Evolutionary conservation across 129 eudicot genomes (phyloP), one percentile per base, ranked within the genome.

Genomic region (Sambucus nigra): DNA sequence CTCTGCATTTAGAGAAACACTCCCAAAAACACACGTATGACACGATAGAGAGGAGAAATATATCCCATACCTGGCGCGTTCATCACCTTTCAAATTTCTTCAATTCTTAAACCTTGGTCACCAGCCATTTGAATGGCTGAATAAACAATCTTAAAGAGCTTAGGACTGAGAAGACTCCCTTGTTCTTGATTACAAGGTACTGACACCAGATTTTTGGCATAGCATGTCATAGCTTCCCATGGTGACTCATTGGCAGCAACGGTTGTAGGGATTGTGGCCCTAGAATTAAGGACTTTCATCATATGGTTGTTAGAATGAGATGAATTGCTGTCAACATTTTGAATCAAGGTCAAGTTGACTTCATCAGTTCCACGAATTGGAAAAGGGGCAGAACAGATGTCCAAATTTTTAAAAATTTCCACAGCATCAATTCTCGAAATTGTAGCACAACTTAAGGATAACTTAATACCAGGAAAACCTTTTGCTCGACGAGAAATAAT

Each of bases 401-500:
- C 67, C 24, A 17, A 57, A 3, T 69, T 77, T 57, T 65, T 67
- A 25, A 65, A 69, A 7, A 70, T 56, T 11, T 76, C 69, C 44
- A 84, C 57, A 31, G 63, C 66, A 27, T 64, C 64, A 21, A 51
- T 41, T 63, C 68, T 73, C 69, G 93, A 57, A 49, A 81, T 69
- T 61, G 69, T 22, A 40, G 73, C 66, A 44, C 74, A 69, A 54
- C 63, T 72, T 49, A 91, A 45, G 12, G 70, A 74, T 47, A 86
- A 57, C 56, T 59, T 76, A 58, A 91, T 71, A 42, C 99, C 95
- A 17, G 95, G 99, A 61, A 91, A 91, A 53, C 99, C 99, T 71
- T 91, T 91, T 59, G 67, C 94, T 55, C 86, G 70, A 32, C 99
- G 89, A 40, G 76, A 72, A 45, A 47, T 69, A 10, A 67, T 53